Percentiles rank a stretch among this genome's conserved stretches.
These are phyloP conservation scores for Lecanoromycetidae sp. DNA, from an alignment of 2,329 filamentous ascomycete genomes.

Conservation along the genomic window DNA sequence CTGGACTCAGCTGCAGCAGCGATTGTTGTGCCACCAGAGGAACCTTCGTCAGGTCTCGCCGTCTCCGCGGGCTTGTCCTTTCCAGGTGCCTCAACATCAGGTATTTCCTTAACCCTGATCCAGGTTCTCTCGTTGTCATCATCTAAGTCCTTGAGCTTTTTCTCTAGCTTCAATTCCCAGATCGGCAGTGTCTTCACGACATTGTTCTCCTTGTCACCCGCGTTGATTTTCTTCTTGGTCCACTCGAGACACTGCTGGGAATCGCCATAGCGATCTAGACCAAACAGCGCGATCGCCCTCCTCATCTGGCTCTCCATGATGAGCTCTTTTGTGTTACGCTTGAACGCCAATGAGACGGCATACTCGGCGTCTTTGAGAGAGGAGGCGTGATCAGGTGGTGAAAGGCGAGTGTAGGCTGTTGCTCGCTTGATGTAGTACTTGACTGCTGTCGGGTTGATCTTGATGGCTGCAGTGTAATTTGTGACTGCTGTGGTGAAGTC, in stretches of 20 bases:
- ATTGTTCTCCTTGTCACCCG: no score
- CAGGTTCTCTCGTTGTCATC: slow-evolving; percentile 37
- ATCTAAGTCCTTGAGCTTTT: slow-evolving; percentile 38
- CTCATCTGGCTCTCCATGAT: slow-evolving; percentile 75
- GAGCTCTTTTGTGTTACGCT: slow-evolving; percentile 60
- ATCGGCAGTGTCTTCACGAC: slow-evolving; percentile 42
- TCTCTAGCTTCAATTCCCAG: slow-evolving; percentile 46
- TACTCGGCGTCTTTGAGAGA: slow-evolving; percentile 60
- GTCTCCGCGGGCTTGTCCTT: slow-evolving; percentile 3
- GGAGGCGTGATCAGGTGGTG: slow-evolving; percentile 34
- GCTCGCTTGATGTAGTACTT: slow-evolving; percentile 73
- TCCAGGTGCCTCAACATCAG: slow-evolving; percentile 37
- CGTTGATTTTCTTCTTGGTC: slow-evolving; percentile 42
- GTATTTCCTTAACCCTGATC: slow-evolving; percentile 42
- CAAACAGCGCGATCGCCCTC: slow-evolving; percentile 60
- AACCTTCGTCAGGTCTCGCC: background rate
- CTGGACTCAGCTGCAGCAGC: background rate
- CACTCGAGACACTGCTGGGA: slow-evolving; percentile 57
- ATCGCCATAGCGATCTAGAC: slow-evolving; percentile 60
- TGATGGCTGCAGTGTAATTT: slow-evolving; percentile 55
- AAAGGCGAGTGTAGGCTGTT: slow-evolving; percentile 58
- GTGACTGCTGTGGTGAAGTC: slow-evolving; percentile 57
- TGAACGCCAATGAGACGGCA: slow-evolving; percentile 48
- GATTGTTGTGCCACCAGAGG: background rate
- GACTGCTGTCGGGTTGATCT: slow-evolving; percentile 51